phyloP scores from a whole-genome alignment of 495 filamentous ascomycete species.

The Tricharina praecox region DNA sequence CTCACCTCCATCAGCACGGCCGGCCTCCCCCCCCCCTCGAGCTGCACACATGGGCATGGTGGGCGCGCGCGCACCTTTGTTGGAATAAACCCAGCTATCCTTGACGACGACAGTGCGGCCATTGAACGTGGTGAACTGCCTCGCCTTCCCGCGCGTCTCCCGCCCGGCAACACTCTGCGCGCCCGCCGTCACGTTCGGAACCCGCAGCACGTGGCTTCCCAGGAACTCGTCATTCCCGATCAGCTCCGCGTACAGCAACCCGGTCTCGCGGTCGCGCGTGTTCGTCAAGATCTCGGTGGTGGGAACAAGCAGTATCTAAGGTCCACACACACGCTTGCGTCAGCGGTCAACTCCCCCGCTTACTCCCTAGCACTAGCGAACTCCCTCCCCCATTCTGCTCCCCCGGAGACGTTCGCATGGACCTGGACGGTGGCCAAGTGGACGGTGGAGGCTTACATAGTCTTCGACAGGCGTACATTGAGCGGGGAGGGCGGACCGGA shows the following conservation, averaged over 20 bases:
- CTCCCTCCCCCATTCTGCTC: too few species aligned
- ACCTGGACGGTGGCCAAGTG: background rate
- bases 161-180: slow-evolving; percentile 43
- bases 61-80: slow-evolving; percentile 82
- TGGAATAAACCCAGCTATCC: slow-evolving; percentile 82
- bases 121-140: slow-evolving; percentile 80
- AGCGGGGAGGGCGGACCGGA: slow-evolving; percentile 77
- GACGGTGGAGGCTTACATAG: slow-evolving; percentile 39
- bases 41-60: too few species aligned
- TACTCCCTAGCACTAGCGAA: too few species aligned
- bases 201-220: slow-evolving; percentile 86
- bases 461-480: slow-evolving; percentile 88
- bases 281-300: slow-evolving; percentile 78
- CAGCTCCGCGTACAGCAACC: slow-evolving; percentile 59
- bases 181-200: slow-evolving; percentile 42
- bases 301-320: slow-evolving; percentile 75
- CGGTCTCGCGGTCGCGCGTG: slow-evolving; percentile 76
- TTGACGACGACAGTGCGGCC: slow-evolving; percentile 88
- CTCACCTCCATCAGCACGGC: too few species aligned
- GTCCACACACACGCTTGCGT: slow-evolving; percentile 14
- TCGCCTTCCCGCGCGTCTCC: slow-evolving; percentile 82
- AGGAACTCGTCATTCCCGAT: slow-evolving; percentile 84
- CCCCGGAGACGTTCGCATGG: background rate
- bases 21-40: too few species aligned
- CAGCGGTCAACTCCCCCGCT: too few species aligned